Evolutionary conservation across 1,139 yeast genomes (phyloP), one percentile per base, ranked within the genome.

Genomic region (Taphrina wiesneri): DNA sequence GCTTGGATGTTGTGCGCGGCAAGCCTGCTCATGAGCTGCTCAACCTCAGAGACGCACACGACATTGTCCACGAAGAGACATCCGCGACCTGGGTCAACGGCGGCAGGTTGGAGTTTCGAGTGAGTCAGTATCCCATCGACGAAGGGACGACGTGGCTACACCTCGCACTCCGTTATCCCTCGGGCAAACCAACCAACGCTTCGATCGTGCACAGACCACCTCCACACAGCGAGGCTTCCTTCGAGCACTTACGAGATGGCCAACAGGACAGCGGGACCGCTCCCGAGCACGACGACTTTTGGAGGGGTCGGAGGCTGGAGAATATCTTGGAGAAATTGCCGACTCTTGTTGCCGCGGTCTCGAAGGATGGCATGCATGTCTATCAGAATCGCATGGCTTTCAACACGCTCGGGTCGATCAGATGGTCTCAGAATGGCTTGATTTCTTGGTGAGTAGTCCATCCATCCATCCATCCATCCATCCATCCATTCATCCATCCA

Each of bases 31-130:
- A 13, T 7, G 59, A 54, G 21, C 21, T 36, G 9, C 36, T 54
- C 49, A 54, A 54, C 34, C 28, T 54, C 15, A 11, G 34, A n/a
- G 36, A 54, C 5, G 59, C 59, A 17, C 59, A 54, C 41, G 49
- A 36, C 23, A 36, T 54, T 17, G 46, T 54, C 19, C 46, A 54
- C 17, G 34, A 2, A 2, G 59, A 54, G 36, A 54, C 59, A 7
- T 28, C 43, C n/a, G 59, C 59, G 36, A 54, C 59, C 32, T 54
- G 59, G 59, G 30, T 54, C 36, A 54, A 54, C 3, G 49, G 25
- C 25, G 59, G 43, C 15, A 47, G 49, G 4, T 34, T 54, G 17
- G 59, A 54, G 23, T 54, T 54, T 25, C 36, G 5, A 11, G 46
- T 36, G 21, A 54, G 46, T 15, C 47, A 26, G 13, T 54, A 54